These are phyloP conservation scores for Suillus cothurnatus DNA, from an alignment of 768 basidiomycete genomes.

Conservation along the genomic window DNA sequence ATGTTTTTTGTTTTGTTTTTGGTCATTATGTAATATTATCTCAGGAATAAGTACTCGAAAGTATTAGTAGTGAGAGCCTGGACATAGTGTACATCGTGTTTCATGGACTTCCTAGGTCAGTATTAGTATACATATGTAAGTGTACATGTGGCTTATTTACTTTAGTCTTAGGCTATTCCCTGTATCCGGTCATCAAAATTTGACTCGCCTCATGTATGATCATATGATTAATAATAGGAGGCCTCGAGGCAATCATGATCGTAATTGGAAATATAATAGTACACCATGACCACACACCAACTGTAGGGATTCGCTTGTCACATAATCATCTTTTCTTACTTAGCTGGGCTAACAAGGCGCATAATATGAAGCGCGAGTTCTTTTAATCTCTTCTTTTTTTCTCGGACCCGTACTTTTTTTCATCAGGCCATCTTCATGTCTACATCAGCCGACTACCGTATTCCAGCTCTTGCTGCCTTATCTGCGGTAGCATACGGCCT, in stretches of 20 bases:
- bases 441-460: constrained; percentile 16
- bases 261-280: not conserved
- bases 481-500: constrained; percentile 14
- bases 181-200: no score
- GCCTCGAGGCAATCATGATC: not conserved
- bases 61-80: no score
- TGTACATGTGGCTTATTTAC: no score
- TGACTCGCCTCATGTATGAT: no score
- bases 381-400: not conserved
- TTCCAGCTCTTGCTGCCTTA: constrained; percentile 15
- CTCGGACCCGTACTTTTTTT: not conserved
- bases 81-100: no score
- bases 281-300: not conserved
- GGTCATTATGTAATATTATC: no score
- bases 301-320: not conserved
- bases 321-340: not conserved
- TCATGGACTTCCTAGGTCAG: no score
- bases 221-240: no score
- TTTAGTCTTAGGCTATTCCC: no score
- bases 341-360: not conserved
- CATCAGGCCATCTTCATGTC: constrained; percentile 3
- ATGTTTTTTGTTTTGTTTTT: no score
- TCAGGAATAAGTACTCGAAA: no score
- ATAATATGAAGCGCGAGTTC: not conserved
- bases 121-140: no score